Evolutionary conservation across 306 rosid species (phyloP), one percentile per base, ranked within the genome.

Genomic region (Lathyrus aphaca): DNA sequence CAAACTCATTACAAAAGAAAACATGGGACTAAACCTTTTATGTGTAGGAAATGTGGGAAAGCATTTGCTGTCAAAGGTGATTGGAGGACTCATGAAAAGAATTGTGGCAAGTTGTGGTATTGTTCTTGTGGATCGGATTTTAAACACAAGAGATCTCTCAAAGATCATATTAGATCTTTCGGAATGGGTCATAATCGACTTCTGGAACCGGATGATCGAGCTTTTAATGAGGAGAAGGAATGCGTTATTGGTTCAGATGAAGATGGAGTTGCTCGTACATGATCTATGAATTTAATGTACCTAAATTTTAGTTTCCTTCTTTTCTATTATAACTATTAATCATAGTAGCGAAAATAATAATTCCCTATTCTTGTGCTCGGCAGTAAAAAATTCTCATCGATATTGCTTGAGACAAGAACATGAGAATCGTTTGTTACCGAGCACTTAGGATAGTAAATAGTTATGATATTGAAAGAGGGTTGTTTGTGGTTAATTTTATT

Each of bases 1-100:
- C 97, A 94, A 74, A 90, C 97, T 3, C 98, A 94, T 69, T 94
- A 90, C 92, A 94, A 94, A 30, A 86, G 98, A 37, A 94, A 94
- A 84, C 98, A 94, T 19, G 97, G 98, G 0, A 74, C 87, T 3
- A 94, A 90, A 76, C 96, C 97, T 4, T 94, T 94, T 10, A 74
- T 63, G 82, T 94, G 98, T 29, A 76, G 96, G 48, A 90, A 90
- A 78, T 94, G 98, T 77, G 96, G 85, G 38, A 93, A 90, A 66
- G 55, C 92, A 17, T 88, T 93, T 18, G 98, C 98, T 0, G 97
- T 93, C 0, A 93, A 93, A 82, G 97, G 98, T 7, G 98, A 93
- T 49, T 93, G 98, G 98, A 81, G 98, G 80, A 93, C 98, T 37
- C 98, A 93, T 27, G 98, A 93, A 76, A 93, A 93, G 82, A 93